Evolutionary conservation across 2,329 filamentous ascomycete species (phyloP).

Genomic region (Phaeoacremonium minimum): DNA sequence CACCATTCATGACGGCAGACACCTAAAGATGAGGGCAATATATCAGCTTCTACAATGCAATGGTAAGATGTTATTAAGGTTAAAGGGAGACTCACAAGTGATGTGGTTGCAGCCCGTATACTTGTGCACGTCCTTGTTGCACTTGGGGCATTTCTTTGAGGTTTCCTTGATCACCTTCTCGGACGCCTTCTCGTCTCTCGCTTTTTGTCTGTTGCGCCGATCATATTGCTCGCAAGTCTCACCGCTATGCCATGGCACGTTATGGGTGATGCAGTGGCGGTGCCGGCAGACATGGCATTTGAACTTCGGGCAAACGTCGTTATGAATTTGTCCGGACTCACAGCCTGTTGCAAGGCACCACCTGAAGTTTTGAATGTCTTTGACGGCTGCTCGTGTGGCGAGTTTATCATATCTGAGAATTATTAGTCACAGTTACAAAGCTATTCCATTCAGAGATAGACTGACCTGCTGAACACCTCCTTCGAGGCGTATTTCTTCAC

Average conservation of each 20-base stretch:
- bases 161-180: constrained; percentile 24
- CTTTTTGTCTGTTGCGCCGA: constrained; percentile 18
- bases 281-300: constrained; percentile 25
- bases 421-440: constrained; percentile 16
- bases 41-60: too few relatives aligned
- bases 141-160: constrained; percentile 28
- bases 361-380: constrained; percentile 23
- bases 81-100: constrained; percentile 26
- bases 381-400: constrained; percentile 22
- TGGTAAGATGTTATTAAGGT: too few relatives aligned
- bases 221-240: constrained; percentile 32
- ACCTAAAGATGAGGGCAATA: constrained; percentile 10
- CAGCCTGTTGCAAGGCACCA: constrained; percentile 32
- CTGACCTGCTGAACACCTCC: constrained; percentile 20
- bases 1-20: constrained; percentile 34
- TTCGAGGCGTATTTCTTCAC: constrained; percentile 19
- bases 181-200: constrained; percentile 25
- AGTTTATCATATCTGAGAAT: constrained; percentile 26
- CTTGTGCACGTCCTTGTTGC: constrained; percentile 28
- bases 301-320: constrained; percentile 21
- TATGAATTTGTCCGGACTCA: constrained; percentile 30
- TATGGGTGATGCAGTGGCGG: constrained; percentile 26
- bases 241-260: constrained; percentile 28
- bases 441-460: constrained; percentile 16
- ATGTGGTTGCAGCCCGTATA: constrained; percentile 33